A percentile compares a stretch with the other conserved stretches of the same genome.
Conservation (phyloP, 345 rosid genomes). For the Corchorus olitorius region DNA sequence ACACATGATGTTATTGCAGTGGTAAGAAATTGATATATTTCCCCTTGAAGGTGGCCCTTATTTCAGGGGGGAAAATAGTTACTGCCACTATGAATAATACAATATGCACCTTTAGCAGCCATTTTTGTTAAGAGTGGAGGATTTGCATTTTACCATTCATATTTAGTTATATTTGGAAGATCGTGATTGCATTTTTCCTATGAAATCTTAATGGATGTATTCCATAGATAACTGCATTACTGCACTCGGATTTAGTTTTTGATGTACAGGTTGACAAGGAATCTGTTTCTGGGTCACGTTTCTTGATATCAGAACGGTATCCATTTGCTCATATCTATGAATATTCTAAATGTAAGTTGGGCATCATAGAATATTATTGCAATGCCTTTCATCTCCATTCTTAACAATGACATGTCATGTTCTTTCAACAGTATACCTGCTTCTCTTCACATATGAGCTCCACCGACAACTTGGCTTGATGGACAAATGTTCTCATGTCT, state of each 20-base stretch:
- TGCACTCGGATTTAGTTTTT: constrained; percentile 39
- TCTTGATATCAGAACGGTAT: constrained; percentile 49
- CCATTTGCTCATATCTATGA: constrained; percentile 65
- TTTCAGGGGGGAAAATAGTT: not conserved
- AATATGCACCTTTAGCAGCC: not conserved
- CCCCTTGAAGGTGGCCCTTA: not conserved
- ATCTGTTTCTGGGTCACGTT: constrained; percentile 56
- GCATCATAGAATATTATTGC: not conserved
- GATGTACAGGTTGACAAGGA: constrained; percentile 55
- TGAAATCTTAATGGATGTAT: not conserved
- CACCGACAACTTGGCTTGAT: constrained; percentile 53
- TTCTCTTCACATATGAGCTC: constrained; percentile 79
- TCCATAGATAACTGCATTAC: constrained; percentile 5
- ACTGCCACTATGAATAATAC: not conserved
- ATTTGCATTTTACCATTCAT: not conserved
- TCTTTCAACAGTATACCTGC: constrained; percentile 59
- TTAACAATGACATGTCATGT: constrained; percentile 16
- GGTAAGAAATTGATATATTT: not conserved
- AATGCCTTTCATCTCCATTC: constrained; percentile 16
- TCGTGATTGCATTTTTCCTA: not conserved
- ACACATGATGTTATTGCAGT: not conserved
- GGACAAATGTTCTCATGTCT: constrained; percentile 52
- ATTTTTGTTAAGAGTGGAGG: not conserved
- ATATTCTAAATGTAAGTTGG: constrained; percentile 76
- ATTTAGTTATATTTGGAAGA: not conserved